Conservation (phyloP, 2,329 filamentous ascomycete genomes). For the Penicillium digitatum region DNA sequence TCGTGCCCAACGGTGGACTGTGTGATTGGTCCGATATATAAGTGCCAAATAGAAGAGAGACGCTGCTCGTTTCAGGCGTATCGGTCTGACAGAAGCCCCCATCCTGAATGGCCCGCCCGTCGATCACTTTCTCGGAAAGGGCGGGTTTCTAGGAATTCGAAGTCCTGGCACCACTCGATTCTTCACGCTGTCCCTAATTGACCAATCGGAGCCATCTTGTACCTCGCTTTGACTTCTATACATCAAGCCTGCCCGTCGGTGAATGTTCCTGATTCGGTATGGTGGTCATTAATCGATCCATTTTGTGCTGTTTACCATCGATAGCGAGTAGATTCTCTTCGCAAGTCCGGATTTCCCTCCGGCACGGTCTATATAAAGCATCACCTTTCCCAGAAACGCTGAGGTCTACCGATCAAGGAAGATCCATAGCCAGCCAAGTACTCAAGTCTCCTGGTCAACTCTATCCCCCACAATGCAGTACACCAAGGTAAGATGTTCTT, state of each 20-base stretch:
- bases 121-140: conserved; percentile 12
- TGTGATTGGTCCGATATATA: conserved; percentile 21
- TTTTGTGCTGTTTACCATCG: background rate
- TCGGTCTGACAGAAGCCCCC: background rate
- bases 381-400: background rate
- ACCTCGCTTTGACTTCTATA: background rate
- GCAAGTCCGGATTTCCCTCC: background rate
- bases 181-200: conserved; percentile 8
- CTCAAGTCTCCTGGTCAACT: background rate
- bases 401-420: background rate
- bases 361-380: conserved; percentile 6
- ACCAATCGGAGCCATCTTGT: conserved; percentile 8
- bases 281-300: background rate
- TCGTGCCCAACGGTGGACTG: conserved; percentile 8
- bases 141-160: background rate
- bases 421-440: background rate
- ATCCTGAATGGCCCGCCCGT: background rate
- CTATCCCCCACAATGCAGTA: conserved; percentile 22
- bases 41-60: background rate
- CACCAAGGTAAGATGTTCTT: conserved; percentile 18
- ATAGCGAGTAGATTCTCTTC: background rate
- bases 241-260: conserved; percentile 13
- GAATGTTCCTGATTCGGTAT: conserved; percentile 15
- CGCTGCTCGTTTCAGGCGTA: background rate
- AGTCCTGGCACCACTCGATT: conserved; percentile 15